Conservation (phyloP, 495 filamentous ascomycete genomes). For the Podospora anserina region DNA sequence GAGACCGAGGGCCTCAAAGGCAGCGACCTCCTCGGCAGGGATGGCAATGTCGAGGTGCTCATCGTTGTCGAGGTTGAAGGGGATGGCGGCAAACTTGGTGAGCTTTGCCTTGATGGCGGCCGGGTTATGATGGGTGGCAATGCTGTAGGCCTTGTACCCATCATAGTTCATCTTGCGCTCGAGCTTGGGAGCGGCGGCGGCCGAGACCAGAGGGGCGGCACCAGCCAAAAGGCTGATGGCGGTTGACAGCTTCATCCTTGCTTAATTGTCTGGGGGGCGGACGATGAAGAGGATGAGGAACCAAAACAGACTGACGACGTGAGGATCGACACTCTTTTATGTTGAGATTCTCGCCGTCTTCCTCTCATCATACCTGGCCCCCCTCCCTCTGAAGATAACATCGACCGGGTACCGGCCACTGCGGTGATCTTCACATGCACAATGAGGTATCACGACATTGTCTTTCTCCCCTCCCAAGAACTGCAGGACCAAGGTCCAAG, state of each 20-base stretch:
- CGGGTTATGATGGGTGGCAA: slow-evolving; percentile 25
- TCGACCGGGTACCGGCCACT: not conserved
- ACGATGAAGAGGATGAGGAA: slow-evolving; percentile 5
- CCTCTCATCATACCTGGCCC: not conserved
- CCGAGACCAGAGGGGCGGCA: slow-evolving; percentile 19
- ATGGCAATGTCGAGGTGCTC: slow-evolving; percentile 32
- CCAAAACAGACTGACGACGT: not conserved
- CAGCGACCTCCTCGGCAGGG: slow-evolving; percentile 25
- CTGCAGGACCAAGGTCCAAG: not conserved
- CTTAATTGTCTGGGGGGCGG: not conserved
- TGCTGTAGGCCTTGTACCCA: slow-evolving; percentile 34
- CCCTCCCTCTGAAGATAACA: not conserved
- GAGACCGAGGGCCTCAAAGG: slow-evolving; percentile 23
- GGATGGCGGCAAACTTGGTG: slow-evolving; percentile 22
- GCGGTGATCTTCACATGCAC: not conserved
- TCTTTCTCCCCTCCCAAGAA: not conserved
- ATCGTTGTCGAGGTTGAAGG: slow-evolving; percentile 28
- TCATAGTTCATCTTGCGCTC: slow-evolving; percentile 29
- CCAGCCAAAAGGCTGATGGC: slow-evolving; percentile 11
- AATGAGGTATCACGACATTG: not conserved
- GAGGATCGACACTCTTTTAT: not conserved
- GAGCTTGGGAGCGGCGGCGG: slow-evolving; percentile 17
- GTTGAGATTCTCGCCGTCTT: not conserved
- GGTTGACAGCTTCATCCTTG: slow-evolving; percentile 19
- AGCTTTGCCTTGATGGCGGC: slow-evolving; percentile 25